Evolutionary conservation across 2,329 filamentous ascomycete species (phyloP).

Genomic region (Nigrospora sphaerica): DNA sequence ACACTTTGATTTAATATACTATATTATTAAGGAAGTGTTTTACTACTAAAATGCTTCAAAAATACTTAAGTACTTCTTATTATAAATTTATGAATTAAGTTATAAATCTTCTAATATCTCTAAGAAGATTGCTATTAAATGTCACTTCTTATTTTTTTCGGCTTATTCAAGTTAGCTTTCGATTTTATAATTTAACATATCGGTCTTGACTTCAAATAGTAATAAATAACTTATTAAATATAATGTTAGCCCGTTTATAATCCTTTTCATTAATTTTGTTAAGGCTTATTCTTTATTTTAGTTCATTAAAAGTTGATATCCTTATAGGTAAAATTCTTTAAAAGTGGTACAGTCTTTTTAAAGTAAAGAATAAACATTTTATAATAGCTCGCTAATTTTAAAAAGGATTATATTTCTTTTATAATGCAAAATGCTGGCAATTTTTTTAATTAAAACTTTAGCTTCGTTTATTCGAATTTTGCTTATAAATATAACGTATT

Average conservation of each 20-base stretch:
- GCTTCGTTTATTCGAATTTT: slow-evolving; percentile 16
- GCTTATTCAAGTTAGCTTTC: slow-evolving; percentile 1
- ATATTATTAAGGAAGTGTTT: slow-evolving; percentile 10
- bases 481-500: slow-evolving; percentile 17
- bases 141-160: slow-evolving; percentile 1
- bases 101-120: slow-evolving; percentile 8
- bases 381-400: slow-evolving; percentile 27
- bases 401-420: slow-evolving; percentile 15
- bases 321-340: no score
- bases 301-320: no score
- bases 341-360: no score
- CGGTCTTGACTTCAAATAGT: not conserved
- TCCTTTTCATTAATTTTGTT: not conserved
- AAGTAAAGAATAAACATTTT: no score
- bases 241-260: not conserved
- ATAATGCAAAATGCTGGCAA: slow-evolving; percentile 13
- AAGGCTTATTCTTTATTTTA: not conserved
- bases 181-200: slow-evolving; percentile 2
- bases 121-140: slow-evolving; percentile 9
- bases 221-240: not conserved
- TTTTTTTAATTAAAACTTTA: slow-evolving; percentile 15
- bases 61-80: slow-evolving; percentile 27
- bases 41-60: slow-evolving; percentile 14
- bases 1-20: slow-evolving; percentile 5
- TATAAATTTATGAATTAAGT: slow-evolving; percentile 24